Evolutionary conservation across 495 filamentous ascomycete species (phyloP), one percentile per base, ranked within the genome.

Genomic region (Jackrogersella minutella): DNA sequence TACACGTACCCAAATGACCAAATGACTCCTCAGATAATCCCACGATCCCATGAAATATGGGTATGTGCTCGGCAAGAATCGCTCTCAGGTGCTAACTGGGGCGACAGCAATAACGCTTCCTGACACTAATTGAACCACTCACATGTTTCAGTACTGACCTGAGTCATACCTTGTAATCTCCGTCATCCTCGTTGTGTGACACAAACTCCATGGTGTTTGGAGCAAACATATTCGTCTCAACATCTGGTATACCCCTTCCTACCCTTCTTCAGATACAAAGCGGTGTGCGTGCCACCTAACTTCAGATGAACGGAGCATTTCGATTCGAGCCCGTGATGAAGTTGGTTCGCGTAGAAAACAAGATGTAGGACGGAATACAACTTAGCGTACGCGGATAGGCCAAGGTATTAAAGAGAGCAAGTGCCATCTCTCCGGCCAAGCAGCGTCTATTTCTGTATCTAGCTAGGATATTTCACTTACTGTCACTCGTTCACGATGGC

Each of bases 111-210:
- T 60, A 64, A 61, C 61, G 61, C 66, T 59, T 69, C 60, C 37
- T 62, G 61, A 69, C 56, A 43, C 66, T 37, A 64, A 41, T 56
- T 56, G 56, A 57, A 57, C 56, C 50, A 56, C 36, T 53, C 43
- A 21, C 28, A 46, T 61, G 66, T 69, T 69, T 69, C 66, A 62
- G 60, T 62, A 22, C 31, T 47, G 51, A 30, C 37, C 43, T 50
- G 58, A 47, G 66, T 69, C 66, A 64, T 64, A 69, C 66, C 55
- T 59, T 62, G 51, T 64, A 64, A 69, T 64, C 61, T 69, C 66
- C 61, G 60, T n/a, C 31, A 5, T 44, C 30, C 51, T 51, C 43
- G 22, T 46, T 53, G 61, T 64, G 37, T 39, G 51, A 64, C 66
- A 39, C 56, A 61, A 64, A 5, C 66, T 52, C 8, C 30, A 39